A percentile compares a stretch with the other conserved stretches of the same genome.
Evolutionary conservation across 192 early-diverging fungal species (phyloP).

Genomic region (Chytriomyces sp.): DNA sequence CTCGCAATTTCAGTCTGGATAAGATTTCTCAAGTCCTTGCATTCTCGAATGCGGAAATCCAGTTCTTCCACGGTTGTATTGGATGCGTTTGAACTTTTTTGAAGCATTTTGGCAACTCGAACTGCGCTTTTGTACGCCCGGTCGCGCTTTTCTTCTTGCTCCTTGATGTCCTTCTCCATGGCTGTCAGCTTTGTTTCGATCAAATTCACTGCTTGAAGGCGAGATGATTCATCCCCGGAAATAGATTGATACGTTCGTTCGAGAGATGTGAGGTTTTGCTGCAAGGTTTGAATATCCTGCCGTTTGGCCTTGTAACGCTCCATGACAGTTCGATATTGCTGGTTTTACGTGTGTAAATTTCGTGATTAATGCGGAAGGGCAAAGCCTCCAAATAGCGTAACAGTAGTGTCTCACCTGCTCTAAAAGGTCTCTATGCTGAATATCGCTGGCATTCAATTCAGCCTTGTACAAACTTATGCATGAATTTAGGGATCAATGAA

Average conservation of each 20-base stretch:
- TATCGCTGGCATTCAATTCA: conserved; percentile 57
- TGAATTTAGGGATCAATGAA: conserved; percentile 4
- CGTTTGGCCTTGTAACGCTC: conserved; percentile 61
- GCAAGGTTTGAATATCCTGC: conserved; percentile 55
- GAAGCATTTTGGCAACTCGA: conserved; percentile 41
- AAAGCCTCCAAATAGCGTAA: not conserved
- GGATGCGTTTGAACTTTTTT: not conserved
- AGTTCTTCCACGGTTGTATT: conserved; percentile 39
- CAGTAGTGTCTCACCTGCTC: conserved; percentile 45
- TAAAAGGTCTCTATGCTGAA: conserved; percentile 64
- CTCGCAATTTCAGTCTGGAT: conserved; percentile 47
- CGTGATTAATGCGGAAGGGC: not conserved
- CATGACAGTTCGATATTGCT: conserved; percentile 62
- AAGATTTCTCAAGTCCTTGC: conserved; percentile 55
- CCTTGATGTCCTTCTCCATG: conserved; percentile 50
- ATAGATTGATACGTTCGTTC: conserved; percentile 43
- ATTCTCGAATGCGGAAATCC: conserved; percentile 52
- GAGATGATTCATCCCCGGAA: conserved; percentile 47
- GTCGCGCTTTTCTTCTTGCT: conserved; percentile 55
- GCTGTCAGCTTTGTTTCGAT: conserved; percentile 51
- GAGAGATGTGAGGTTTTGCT: conserved; percentile 44
- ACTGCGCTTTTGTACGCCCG: conserved; percentile 45
- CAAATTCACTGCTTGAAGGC: conserved; percentile 45
- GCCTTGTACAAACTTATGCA: conserved; percentile 57
- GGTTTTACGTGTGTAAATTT: conserved; percentile 9